A percentile compares a stretch with the other conserved stretches of the same genome.
Evolutionary conservation across 176 grass and related monocot species (phyloP).

Genomic region (Aegilops tauschii): DNA sequence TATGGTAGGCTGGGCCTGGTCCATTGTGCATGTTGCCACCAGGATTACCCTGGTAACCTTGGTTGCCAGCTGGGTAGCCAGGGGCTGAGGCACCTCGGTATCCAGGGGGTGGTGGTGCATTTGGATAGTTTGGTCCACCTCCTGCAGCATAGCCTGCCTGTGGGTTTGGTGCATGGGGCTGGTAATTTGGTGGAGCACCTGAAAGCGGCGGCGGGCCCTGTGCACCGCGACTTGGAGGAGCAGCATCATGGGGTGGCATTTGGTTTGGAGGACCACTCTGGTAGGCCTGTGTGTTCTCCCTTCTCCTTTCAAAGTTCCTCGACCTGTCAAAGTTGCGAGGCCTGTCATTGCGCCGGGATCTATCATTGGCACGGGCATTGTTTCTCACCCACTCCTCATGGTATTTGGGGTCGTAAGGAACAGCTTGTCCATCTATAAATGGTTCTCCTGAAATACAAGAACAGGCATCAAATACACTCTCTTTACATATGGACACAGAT

Average conservation of each 20-base stretch:
- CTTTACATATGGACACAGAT: background rate
- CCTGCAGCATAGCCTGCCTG: slow-evolving; percentile 35
- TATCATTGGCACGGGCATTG: slow-evolving; percentile 52
- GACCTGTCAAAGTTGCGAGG: slow-evolving; percentile 83
- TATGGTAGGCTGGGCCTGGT: slow-evolving; percentile 38
- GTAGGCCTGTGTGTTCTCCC: slow-evolving; percentile 78
- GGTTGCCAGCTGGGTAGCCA: slow-evolving; percentile 37
- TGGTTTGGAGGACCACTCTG: slow-evolving; percentile 59
- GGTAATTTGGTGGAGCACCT: slow-evolving; percentile 33
- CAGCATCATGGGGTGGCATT: slow-evolving; percentile 25
- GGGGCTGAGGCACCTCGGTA: slow-evolving; percentile 14
- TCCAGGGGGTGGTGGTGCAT: background rate
- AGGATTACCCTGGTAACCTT: slow-evolving; percentile 49
- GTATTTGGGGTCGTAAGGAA: slow-evolving; percentile 81
- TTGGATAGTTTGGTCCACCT: background rate
- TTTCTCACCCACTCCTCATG: slow-evolving; percentile 94
- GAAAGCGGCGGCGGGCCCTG: slow-evolving; percentile 34
- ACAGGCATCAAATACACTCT: background rate
- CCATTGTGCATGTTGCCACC: slow-evolving; percentile 29
- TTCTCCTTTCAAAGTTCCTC: slow-evolving; percentile 78
- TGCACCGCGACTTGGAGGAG: slow-evolving; percentile 30
- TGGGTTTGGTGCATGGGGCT: slow-evolving; percentile 32
- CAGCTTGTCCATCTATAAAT: slow-evolving; percentile 80
- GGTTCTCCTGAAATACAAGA: slow-evolving; percentile 70
- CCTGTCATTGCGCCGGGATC: slow-evolving; percentile 73